Conservation (phyloP, 345 rosid genomes). For the Atalantia buxifolia region DNA sequence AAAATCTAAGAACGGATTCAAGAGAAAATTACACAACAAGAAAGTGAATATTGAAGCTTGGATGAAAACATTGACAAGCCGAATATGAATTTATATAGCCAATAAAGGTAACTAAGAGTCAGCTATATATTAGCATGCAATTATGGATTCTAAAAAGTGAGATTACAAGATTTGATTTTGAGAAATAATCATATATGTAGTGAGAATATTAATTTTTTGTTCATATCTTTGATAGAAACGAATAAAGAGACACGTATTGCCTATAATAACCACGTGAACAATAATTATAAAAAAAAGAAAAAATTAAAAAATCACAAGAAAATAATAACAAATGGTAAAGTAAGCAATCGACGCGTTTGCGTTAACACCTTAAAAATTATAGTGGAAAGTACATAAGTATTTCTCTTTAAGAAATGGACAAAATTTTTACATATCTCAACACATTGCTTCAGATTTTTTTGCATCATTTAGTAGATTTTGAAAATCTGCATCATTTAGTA, state of each 20-base stretch:
- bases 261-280: not conserved
- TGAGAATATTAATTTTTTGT: not conserved
- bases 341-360: not conserved
- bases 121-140: not conserved
- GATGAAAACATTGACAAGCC: not conserved
- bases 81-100: slow-evolving; percentile 6
- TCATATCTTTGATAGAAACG: not conserved
- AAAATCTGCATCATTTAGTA: not conserved
- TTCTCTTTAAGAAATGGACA: not conserved
- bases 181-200: not conserved
- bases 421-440: not conserved
- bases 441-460: not conserved
- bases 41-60: not conserved
- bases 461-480: not conserved
- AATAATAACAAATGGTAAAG: not conserved
- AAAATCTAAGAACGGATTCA: not conserved
- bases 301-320: no score
- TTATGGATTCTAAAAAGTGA: not conserved
- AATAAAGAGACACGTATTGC: not conserved
- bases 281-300: no score
- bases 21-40: not conserved
- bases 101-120: not conserved
- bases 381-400: not conserved
- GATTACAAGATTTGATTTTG: not conserved
- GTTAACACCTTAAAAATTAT: not conserved